Conservation (phyloP, 306 rosid species). For the Cicer bijugum region DNA sequence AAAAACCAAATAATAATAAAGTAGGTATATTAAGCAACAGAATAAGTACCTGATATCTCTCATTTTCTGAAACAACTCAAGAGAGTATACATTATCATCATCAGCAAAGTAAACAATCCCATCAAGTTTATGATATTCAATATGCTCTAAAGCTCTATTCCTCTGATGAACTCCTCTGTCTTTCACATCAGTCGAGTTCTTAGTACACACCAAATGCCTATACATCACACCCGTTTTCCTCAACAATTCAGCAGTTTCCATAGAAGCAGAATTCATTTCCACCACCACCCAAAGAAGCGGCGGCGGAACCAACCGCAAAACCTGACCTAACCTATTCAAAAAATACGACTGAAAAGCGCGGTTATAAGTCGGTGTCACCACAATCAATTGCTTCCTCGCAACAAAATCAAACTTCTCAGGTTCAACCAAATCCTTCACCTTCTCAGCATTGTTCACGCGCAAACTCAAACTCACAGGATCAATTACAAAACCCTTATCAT, state of each 20-base stretch:
- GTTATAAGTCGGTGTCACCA: slow-evolving; percentile 85
- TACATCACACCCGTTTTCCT: slow-evolving; percentile 94
- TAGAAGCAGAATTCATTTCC: slow-evolving; percentile 76
- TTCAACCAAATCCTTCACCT: slow-evolving; percentile 26
- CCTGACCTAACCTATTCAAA: slow-evolving; percentile 77
- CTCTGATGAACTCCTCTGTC: slow-evolving; percentile 97
- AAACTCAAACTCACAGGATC: slow-evolving; percentile 47
- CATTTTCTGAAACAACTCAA: slow-evolving; percentile 76
- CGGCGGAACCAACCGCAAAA: slow-evolving; percentile 74
- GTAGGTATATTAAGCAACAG: background rate
- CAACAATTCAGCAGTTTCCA: slow-evolving; percentile 88
- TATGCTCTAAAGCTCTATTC: slow-evolving; percentile 91
- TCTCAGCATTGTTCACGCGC: slow-evolving; percentile 10
- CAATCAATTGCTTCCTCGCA: slow-evolving; percentile 80
- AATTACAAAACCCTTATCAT: slow-evolving; percentile 26
- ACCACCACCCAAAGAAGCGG: slow-evolving; percentile 94
- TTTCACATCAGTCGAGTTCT: slow-evolving; percentile 67
- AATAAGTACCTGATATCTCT: slow-evolving; percentile 70
- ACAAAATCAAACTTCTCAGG: slow-evolving; percentile 46
- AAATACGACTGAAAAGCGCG: slow-evolving; percentile 77
- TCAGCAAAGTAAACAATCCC: slow-evolving; percentile 96
- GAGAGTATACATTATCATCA: slow-evolving; percentile 85
- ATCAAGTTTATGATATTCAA: slow-evolving; percentile 82
- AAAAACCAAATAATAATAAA: background rate
- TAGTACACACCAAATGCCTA: slow-evolving; percentile 80